Evolutionary conservation across 2,329 filamentous ascomycete species (phyloP).

Genomic region (Lecanosticta acicola): DNA sequence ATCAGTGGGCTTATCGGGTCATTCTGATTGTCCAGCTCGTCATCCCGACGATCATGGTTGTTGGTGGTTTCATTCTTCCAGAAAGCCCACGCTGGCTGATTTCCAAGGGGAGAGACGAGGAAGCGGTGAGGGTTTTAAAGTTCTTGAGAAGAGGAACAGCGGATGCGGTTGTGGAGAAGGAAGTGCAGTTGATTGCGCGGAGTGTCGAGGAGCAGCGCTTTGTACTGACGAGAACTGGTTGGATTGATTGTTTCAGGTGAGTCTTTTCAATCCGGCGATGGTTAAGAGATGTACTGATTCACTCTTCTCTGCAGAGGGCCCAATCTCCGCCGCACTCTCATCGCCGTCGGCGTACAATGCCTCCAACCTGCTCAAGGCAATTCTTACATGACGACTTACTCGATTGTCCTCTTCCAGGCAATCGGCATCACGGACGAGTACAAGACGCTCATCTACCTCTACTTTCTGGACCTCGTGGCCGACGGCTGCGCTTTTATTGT

Average conservation of each 20-base stretch:
- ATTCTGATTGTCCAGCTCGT: conserved; percentile 8
- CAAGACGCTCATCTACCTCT: conserved; percentile 13
- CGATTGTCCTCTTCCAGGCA: conserved; percentile 11
- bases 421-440: conserved; percentile 10
- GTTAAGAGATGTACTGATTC: neutral
- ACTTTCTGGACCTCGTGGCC: conserved; percentile 10
- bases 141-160: conserved; percentile 5
- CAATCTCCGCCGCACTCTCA: conserved; percentile 9
- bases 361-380: conserved; percentile 10
- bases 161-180: conserved; percentile 8
- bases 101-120: conserved; percentile 5
- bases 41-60: conserved; percentile 7
- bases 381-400: conserved; percentile 12
- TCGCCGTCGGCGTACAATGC: conserved; percentile 8
- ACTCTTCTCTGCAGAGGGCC: conserved; percentile 2
- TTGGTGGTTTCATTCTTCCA: conserved; percentile 9
- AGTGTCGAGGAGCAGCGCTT: conserved; percentile 4
- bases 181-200: conserved; percentile 4
- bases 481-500: conserved; percentile 8
- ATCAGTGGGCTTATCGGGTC: conserved; percentile 13
- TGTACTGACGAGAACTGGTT: conserved; percentile 4
- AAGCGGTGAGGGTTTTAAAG: conserved; percentile 6
- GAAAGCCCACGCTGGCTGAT: conserved; percentile 11
- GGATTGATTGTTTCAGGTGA: conserved; percentile 6
- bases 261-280: neutral